A percentile compares a stretch with the other conserved stretches of the same genome.
These are phyloP conservation scores for Teratosphaeria epicoccoides DNA, from an alignment of 2,329 filamentous ascomycete species.

Conservation along the genomic window DNA sequence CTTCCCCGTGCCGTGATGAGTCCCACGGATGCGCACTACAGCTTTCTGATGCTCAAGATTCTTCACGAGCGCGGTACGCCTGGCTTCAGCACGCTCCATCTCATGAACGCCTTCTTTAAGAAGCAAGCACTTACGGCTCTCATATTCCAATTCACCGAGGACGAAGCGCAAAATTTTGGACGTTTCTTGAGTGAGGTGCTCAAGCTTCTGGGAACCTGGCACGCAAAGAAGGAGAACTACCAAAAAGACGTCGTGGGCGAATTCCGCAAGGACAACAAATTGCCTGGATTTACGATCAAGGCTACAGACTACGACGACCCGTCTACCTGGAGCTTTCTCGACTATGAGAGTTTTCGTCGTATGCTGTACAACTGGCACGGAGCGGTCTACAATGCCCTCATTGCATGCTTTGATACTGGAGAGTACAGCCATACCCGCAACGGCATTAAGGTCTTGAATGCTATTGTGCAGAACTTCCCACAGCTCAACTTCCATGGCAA, in stretches of 20 bases:
- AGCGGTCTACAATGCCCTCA: constrained; percentile 66
- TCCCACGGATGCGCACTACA: constrained; percentile 77
- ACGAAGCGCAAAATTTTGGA: constrained; percentile 87
- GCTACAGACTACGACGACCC: constrained; percentile 56
- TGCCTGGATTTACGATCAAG: constrained; percentile 65
- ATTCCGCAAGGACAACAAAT: constrained; percentile 40
- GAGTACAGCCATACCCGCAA: constrained; percentile 99
- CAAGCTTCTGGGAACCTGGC: constrained; percentile 73
- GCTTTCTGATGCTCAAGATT: constrained; percentile 74
- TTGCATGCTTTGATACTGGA: constrained; percentile 65
- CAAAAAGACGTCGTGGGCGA: constrained; percentile 68
- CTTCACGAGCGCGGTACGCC: constrained; percentile 75
- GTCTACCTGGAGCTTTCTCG: constrained; percentile 58
- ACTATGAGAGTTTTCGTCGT: constrained; percentile 77
- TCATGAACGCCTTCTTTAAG: constrained; percentile 76
- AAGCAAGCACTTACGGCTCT: constrained; percentile 69
- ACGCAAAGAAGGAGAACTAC: constrained; percentile 63
- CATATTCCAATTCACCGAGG: constrained; percentile 80
- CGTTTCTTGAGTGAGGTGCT: constrained; percentile 78
- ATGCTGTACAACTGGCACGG: constrained; percentile 86
- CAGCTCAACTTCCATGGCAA: constrained; percentile 80
- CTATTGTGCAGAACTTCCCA: constrained; percentile 72
- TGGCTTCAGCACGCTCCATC: constrained; percentile 73
- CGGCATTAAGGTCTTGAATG: constrained; percentile 79
- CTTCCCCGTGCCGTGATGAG: constrained; percentile 80